Conservation (phyloP, 257 asterid species). For the Solanum paucissectum region DNA sequence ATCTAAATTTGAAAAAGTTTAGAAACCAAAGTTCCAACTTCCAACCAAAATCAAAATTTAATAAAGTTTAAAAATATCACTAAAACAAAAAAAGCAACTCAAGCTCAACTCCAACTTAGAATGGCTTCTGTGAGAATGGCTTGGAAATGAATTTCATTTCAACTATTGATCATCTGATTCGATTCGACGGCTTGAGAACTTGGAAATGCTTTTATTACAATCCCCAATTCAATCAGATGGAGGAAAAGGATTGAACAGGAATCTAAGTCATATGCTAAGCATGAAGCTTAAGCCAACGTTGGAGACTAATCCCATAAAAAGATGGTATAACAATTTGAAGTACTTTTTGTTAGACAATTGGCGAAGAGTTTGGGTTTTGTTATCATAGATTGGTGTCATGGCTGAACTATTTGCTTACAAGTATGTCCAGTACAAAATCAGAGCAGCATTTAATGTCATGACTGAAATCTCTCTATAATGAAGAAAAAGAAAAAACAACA, state of each 20-base stretch:
- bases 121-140: too few species aligned
- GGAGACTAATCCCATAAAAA: slow-evolving; percentile 23
- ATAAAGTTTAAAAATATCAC: too few species aligned
- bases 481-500: too few species aligned
- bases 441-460: slow-evolving; percentile 47
- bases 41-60: too few species aligned
- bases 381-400: slow-evolving; percentile 77
- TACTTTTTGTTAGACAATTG: slow-evolving; percentile 75
- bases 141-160: not conserved
- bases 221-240: slow-evolving; percentile 44
- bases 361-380: slow-evolving; percentile 88
- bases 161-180: not conserved
- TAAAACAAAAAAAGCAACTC: too few species aligned
- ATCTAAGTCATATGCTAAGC: slow-evolving; percentile 70
- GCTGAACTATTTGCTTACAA: slow-evolving; percentile 68
- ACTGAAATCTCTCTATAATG: too few species aligned
- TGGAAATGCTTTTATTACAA: slow-evolving; percentile 74
- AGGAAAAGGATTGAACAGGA: slow-evolving; percentile 43
- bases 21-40: too few species aligned
- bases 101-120: too few species aligned
- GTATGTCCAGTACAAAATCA: slow-evolving; percentile 49
- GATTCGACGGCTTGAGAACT: slow-evolving; percentile 48
- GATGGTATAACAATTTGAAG: slow-evolving; percentile 36
- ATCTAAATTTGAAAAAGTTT: too few species aligned
- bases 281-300: slow-evolving; percentile 64